Evolutionary conservation across 805 yeast species (phyloP), one percentile per base, ranked within the genome.

Genomic region (Isabelozyma pseudorhagii): DNA sequence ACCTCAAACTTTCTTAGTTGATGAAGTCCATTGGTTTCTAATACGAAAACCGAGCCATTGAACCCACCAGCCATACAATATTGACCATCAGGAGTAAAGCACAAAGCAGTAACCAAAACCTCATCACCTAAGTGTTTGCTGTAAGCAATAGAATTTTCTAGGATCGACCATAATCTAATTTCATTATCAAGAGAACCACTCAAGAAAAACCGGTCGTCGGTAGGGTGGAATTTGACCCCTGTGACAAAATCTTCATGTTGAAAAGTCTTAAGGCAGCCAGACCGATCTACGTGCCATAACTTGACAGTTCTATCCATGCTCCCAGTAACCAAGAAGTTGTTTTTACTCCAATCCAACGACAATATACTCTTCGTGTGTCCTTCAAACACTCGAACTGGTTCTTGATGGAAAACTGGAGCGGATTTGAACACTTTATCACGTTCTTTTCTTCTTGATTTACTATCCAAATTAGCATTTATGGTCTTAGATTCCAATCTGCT

Each of bases 311-410:
- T 79, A 67, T 92, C 98, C 85, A 88, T 87, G 1, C 96, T 87
- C 3, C 94, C 84, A 0, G 94, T 77, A 1, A 90, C 63, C 29
- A 93, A 63, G 57, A 92, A 92, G 62, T 85, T 85, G 67, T 90
- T 91, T 57, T 85, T 85, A 46, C 96, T 86, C 97, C 97, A 92
- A 58, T 88, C 89, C 34, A 92, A 61, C 9, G 87, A 81, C n/a
- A 89, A 64, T 13, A 93, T 77, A 50, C 89, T 87, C 43, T 79
- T 80, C 0, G 79, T 66, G 65, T 93, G 97, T 14, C 88, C 94
- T 40, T 63, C 66, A 53, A 82, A 86, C 11, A 77, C 77, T 29
- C 80, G 74, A 13, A 75, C 62, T 0, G 97, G 97, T 9, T 61
- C 63, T 3, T 83, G 80, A 54, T 84, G 85, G 63, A 92, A 91